Percentiles rank a stretch among this genome's conserved stretches.
These are phyloP conservation scores for Penicillium sp. DNA, from an alignment of 2,329 filamentous ascomycete genomes.

Conservation along the genomic window DNA sequence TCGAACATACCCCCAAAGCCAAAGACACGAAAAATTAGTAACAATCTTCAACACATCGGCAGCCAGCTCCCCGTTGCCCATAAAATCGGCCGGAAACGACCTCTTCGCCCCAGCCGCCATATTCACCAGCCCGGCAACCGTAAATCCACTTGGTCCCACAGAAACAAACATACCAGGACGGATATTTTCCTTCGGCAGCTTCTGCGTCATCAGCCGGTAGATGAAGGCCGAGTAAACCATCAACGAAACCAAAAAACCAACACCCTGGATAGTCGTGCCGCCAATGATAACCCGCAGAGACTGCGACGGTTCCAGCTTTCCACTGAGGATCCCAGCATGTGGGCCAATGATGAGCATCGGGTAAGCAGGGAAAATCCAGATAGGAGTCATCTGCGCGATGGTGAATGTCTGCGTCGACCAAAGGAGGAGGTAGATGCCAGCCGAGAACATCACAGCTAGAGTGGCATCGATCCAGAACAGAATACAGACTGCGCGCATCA, in stretches of 20 bases:
- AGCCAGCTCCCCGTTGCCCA: constrained; percentile 56
- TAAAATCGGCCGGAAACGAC: constrained; percentile 53
- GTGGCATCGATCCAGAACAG: constrained; percentile 73
- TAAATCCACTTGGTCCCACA: constrained; percentile 73
- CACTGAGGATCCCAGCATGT: constrained; percentile 61
- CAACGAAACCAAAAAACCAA: constrained; percentile 63
- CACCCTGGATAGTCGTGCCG: constrained; percentile 61
- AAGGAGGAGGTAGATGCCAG: constrained; percentile 71
- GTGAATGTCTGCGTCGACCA: constrained; percentile 67
- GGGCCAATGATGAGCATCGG: constrained; percentile 74
- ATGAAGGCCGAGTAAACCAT: constrained; percentile 85
- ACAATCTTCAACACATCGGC: constrained; percentile 55
- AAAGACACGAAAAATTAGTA: constrained; percentile 66
- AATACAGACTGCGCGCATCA: constrained; percentile 58
- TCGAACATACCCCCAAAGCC: constrained; percentile 65
- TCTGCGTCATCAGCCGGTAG: constrained; percentile 84
- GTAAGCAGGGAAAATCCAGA: constrained; percentile 86
- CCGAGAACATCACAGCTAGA: constrained; percentile 65
- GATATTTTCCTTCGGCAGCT: constrained; percentile 71
- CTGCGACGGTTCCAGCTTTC: constrained; percentile 43
- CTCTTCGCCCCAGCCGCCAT: constrained; percentile 55
- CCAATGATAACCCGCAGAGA: constrained; percentile 58
- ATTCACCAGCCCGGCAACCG: constrained; percentile 58
- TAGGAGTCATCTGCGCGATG: constrained; percentile 79
- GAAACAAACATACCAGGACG: constrained; percentile 83